Conservation (phyloP, 805 yeast species). For the Saturnispora diversa region DNA sequence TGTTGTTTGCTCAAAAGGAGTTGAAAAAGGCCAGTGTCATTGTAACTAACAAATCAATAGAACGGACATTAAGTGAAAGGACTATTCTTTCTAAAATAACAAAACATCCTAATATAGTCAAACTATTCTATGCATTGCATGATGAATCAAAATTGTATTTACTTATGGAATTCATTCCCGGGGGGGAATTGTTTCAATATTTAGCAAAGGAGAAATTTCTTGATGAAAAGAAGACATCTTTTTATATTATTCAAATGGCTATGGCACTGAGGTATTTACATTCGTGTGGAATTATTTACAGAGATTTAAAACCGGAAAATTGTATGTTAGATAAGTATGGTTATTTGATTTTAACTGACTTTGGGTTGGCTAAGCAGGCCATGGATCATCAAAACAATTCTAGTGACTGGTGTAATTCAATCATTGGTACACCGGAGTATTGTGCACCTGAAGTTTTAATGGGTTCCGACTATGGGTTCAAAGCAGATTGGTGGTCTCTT, state of each 20-base stretch:
- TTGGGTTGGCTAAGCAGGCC: constrained; percentile 60
- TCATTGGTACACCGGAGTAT: constrained; percentile 72
- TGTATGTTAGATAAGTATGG: constrained; percentile 69
- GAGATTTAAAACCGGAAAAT: constrained; percentile 87
- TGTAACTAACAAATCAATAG: constrained; percentile 44
- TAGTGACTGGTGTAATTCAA: constrained; percentile 40
- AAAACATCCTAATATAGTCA: constrained; percentile 75
- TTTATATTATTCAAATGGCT: constrained; percentile 74
- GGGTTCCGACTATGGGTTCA: constrained; percentile 66
- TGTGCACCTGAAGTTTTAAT: constrained; percentile 83
- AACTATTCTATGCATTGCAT: constrained; percentile 75
- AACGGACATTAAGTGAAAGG: constrained; percentile 71
- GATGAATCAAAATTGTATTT: constrained; percentile 66
- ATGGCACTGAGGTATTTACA: constrained; percentile 71
- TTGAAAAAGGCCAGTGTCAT: constrained; percentile 69
- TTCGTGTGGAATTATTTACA: constrained; percentile 67
- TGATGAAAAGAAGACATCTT: constrained; percentile 56
- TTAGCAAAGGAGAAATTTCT: constrained; percentile 38
- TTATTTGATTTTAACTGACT: constrained; percentile 75
- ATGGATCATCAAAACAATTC: constrained; percentile 22
- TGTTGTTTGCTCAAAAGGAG: constrained; percentile 78
- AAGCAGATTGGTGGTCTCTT: constrained; percentile 86
- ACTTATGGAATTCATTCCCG: constrained; percentile 77
- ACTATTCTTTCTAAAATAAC: constrained; percentile 54
- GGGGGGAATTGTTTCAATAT: constrained; percentile 75